phyloP scores from a whole-genome alignment of 768 basidiomycete species.

The Favolaschia claudopus region DNA sequence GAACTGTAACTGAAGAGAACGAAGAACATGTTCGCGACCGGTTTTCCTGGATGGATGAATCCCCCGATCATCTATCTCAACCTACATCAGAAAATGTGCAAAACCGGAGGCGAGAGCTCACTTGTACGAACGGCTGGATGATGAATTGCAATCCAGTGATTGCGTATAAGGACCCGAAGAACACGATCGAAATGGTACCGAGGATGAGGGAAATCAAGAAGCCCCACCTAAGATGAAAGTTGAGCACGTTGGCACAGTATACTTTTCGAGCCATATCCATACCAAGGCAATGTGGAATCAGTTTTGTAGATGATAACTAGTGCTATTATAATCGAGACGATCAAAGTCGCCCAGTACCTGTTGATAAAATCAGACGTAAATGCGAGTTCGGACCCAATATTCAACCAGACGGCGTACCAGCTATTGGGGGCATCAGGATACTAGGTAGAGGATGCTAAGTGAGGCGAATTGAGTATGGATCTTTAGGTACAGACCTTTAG shows the following conservation, averaged over 20 bases:
- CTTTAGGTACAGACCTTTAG: conserved; percentile 46
- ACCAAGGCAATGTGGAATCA: conserved; percentile 58
- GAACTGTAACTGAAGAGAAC: conserved; percentile 57
- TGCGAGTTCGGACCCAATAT: too few species aligned
- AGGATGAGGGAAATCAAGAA: conserved; percentile 52
- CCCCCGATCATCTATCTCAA: conserved; percentile 68
- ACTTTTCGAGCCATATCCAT: conserved; percentile 4
- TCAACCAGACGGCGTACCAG: conserved; percentile 56
- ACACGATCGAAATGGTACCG: conserved; percentile 52
- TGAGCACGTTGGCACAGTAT: not conserved
- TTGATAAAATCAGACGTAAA: conserved; percentile 44
- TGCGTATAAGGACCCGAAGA: conserved; percentile 53
- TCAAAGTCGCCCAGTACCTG: conserved; percentile 45
- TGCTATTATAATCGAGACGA: conserved; percentile 50
- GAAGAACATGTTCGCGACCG: conserved; percentile 75
- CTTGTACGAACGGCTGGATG: conserved; percentile 60
- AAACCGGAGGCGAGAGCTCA: conserved; percentile 30
- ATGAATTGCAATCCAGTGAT: conserved; percentile 55
- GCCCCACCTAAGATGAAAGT: conserved; percentile 50
- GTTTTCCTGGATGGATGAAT: conserved; percentile 64
- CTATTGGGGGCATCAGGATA: conserved; percentile 66
- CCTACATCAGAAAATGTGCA: too few species aligned
- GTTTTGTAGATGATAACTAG: conserved; percentile 55
- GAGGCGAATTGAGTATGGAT: not conserved
- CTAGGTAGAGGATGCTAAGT: too few species aligned